Conservation (phyloP, 768 basidiomycete genomes). For the Amanita rimosa region DNA sequence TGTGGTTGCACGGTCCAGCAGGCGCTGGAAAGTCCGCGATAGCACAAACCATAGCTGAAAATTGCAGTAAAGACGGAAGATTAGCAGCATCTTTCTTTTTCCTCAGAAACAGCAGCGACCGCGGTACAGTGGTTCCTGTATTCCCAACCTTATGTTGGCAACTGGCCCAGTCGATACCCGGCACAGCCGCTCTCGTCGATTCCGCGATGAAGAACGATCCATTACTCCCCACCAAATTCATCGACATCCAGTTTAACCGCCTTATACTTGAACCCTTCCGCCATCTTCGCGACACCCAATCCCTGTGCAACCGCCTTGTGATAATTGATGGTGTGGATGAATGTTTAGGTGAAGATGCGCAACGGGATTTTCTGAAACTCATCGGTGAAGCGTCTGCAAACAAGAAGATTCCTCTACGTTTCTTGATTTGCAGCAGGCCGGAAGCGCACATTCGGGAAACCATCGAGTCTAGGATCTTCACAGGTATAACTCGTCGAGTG, state of each 20-base stretch:
- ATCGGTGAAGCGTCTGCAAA: neutral
- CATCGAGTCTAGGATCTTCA: neutral
- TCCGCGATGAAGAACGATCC: neutral
- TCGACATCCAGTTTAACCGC: neutral
- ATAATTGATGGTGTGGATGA: slow-evolving; percentile 3
- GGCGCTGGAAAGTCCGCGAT: neutral
- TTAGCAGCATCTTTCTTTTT: neutral
- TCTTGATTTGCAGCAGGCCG: neutral
- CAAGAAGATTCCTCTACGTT: neutral
- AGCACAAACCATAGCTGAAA: neutral
- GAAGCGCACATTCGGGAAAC: neutral
- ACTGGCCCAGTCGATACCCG: neutral
- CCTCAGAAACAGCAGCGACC: neutral
- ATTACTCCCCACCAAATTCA: neutral
- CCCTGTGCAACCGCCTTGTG: neutral
- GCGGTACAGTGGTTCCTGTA: neutral
- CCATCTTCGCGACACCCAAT: neutral
- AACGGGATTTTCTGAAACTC: neutral
- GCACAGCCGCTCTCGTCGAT: neutral
- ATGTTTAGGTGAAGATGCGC: neutral
- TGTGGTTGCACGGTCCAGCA: neutral
- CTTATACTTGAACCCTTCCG: neutral
- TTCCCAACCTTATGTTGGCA: neutral
- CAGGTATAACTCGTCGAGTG: neutral
- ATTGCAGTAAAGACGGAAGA: neutral